Percentiles rank a stretch among this genome's conserved stretches.
phyloP scores from a whole-genome alignment of 352 stramenopile genomes.

The Globisporangium perplexum region DNA sequence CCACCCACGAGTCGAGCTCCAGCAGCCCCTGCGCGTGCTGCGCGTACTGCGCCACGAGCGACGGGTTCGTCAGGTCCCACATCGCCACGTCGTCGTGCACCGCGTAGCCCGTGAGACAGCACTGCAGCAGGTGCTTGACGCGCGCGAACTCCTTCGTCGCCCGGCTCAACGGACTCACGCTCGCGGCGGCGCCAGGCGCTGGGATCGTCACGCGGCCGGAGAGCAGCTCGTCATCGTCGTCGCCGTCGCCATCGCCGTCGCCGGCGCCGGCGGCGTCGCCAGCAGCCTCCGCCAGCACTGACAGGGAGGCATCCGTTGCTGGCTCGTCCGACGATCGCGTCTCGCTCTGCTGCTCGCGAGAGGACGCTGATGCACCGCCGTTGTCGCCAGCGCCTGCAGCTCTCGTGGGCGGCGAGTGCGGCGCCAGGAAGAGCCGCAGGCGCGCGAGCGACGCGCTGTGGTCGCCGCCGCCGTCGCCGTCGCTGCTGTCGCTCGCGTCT shows the following conservation, averaged over 20 bases:
- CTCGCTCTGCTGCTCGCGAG: not conserved
- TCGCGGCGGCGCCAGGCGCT: conserved; percentile 30
- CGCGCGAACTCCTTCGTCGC: conserved; percentile 49
- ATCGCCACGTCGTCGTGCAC: conserved; percentile 59
- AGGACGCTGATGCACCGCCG: too few species aligned
- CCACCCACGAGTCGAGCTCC: conserved; percentile 71
- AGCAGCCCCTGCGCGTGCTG: conserved; percentile 38
- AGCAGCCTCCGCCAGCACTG: not conserved
- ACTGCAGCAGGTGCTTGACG: conserved; percentile 62
- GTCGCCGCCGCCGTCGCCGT: not conserved
- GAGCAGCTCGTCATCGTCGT: conserved; percentile 9
- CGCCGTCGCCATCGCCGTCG: not conserved
- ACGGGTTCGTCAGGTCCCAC: conserved; percentile 69
- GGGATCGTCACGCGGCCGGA: conserved; percentile 20
- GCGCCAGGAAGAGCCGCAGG: conserved; percentile 27
- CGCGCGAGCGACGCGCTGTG: conserved; percentile 21
- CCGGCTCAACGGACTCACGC: conserved; percentile 35
- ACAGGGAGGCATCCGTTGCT: not conserved
- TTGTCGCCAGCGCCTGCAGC: not conserved
- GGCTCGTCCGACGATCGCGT: not conserved
- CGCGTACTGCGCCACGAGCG: conserved; percentile 51
- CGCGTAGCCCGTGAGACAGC: conserved; percentile 41
- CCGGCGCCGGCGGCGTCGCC: too few species aligned
- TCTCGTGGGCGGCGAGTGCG: conserved; percentile 13
- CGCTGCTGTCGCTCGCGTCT: not conserved